phyloP scores from a whole-genome alignment of 192 early-diverging fungal genomes.

The Coemansia sp. region DNA sequence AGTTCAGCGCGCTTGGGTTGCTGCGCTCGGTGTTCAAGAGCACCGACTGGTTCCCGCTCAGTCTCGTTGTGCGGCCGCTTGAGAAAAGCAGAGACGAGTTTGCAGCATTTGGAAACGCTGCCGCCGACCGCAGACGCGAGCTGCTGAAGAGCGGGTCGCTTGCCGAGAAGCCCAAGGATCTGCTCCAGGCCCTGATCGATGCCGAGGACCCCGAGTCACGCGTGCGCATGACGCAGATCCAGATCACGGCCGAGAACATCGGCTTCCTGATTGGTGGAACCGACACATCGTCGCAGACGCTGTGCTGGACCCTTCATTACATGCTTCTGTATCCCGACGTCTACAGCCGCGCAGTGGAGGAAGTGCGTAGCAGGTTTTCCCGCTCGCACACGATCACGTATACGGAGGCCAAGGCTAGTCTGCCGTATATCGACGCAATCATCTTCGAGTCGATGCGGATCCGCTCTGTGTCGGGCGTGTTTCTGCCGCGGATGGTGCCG shows the following conservation, averaged over 20 bases:
- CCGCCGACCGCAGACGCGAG: not conserved
- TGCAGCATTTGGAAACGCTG: not conserved
- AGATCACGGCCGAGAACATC: conserved; percentile 28
- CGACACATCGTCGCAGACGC: conserved; percentile 30
- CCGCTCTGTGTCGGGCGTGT: conserved; percentile 19
- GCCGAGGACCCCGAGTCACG: conserved; percentile 25
- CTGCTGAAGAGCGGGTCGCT: not conserved
- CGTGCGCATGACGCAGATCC: conserved; percentile 17
- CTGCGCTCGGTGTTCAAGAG: not conserved
- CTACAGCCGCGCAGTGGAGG: conserved; percentile 9
- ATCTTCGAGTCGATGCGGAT: conserved; percentile 43
- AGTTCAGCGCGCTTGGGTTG: conserved; percentile 16
- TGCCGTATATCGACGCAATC: conserved; percentile 39
- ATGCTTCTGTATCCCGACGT: conserved; percentile 22
- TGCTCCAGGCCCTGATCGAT: conserved; percentile 43
- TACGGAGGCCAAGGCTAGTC: conserved; percentile 12
- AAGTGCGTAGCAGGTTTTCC: conserved; percentile 28
- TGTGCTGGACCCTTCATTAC: conserved; percentile 38
- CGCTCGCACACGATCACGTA: conserved; percentile 17
- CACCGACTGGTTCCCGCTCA: conserved; percentile 6
- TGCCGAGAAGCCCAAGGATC: conserved; percentile 23
- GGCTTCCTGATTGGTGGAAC: conserved; percentile 27
- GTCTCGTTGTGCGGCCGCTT: not conserved
- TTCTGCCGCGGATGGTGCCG: conserved; percentile 30
- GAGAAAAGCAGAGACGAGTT: conserved; percentile 18